These are phyloP conservation scores for Suillus ampliporus DNA, from an alignment of 768 basidiomycete genomes.

Conservation along the genomic window DNA sequence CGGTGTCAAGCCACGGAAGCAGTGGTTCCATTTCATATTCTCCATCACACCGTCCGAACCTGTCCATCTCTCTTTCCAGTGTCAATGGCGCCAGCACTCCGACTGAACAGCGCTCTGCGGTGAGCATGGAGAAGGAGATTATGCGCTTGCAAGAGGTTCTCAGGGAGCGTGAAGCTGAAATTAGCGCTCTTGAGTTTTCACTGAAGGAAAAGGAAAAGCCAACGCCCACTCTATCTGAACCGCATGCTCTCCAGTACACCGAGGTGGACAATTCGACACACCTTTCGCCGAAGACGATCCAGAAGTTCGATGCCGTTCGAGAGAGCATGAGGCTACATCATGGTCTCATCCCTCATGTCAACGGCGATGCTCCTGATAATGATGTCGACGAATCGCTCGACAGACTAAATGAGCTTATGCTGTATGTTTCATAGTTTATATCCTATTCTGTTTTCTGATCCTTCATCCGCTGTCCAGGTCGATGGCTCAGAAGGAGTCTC, in stretches of 20 bases:
- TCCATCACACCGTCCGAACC: slow-evolving; percentile 58
- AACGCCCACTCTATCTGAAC: neutral
- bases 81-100: slow-evolving; percentile 29
- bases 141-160: slow-evolving; percentile 94
- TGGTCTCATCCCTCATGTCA: slow-evolving; percentile 41
- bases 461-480: slow-evolving; percentile 56
- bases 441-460: slow-evolving; percentile 9
- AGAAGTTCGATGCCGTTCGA: slow-evolving; percentile 77
- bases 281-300: slow-evolving; percentile 73
- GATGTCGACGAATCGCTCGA: slow-evolving; percentile 73
- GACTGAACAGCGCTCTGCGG: slow-evolving; percentile 72
- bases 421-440: slow-evolving; percentile 55
- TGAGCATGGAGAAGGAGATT: slow-evolving; percentile 92
- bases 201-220: slow-evolving; percentile 45
- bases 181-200: slow-evolving; percentile 68
- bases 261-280: slow-evolving; percentile 36
- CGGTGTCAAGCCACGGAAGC: slow-evolving; percentile 76
- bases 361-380: slow-evolving; percentile 39
- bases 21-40: slow-evolving; percentile 71
- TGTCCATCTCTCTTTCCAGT: slow-evolving; percentile 61
- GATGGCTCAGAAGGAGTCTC: slow-evolving; percentile 96
- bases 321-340: slow-evolving; percentile 62
- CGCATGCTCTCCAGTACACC: slow-evolving; percentile 14
- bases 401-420: slow-evolving; percentile 90
- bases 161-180: slow-evolving; percentile 92